Percentiles rank a stretch among this genome's conserved stretches.
Conservation (phyloP, 371 early-diverging fungal genomes). For the Batkoa obscura region DNA sequence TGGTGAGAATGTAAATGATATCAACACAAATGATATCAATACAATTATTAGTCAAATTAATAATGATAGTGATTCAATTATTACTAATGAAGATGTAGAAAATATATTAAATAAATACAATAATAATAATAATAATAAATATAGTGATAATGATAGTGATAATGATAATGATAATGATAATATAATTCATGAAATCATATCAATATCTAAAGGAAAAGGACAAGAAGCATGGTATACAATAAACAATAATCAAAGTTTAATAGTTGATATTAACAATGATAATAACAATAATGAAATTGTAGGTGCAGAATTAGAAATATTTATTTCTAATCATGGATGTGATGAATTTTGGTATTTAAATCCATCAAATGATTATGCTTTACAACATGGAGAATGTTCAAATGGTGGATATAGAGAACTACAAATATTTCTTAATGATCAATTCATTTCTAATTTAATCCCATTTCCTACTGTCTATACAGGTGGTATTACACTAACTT, state of each 20-base stretch:
- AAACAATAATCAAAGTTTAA: not conserved
- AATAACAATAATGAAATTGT: too few relatives aligned
- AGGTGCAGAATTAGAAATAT: slow-evolving; percentile 2
- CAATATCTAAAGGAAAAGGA: not conserved
- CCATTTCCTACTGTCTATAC: slow-evolving; percentile 3
- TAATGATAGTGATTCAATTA: too few relatives aligned
- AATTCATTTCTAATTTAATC: not conserved
- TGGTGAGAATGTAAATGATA: not conserved
- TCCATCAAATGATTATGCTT: not conserved
- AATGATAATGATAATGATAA: too few relatives aligned
- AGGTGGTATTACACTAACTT: slow-evolving; percentile 1
- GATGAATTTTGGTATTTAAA: slow-evolving; percentile 3
- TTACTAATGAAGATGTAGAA: too few relatives aligned
- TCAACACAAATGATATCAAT: not conserved
- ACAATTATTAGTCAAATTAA: too few relatives aligned
- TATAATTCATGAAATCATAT: too few relatives aligned
- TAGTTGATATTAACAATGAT: too few relatives aligned
- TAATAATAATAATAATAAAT: too few relatives aligned
- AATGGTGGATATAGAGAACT: not conserved
- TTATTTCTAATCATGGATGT: not conserved
- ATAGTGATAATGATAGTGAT: too few relatives aligned
- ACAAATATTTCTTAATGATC: not conserved
- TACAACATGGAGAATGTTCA: too few relatives aligned
- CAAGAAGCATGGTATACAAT: too few relatives aligned
- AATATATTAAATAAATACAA: too few relatives aligned